phyloP scores from a whole-genome alignment of 176 grass and related monocot genomes.

The Oryza punctata region DNA sequence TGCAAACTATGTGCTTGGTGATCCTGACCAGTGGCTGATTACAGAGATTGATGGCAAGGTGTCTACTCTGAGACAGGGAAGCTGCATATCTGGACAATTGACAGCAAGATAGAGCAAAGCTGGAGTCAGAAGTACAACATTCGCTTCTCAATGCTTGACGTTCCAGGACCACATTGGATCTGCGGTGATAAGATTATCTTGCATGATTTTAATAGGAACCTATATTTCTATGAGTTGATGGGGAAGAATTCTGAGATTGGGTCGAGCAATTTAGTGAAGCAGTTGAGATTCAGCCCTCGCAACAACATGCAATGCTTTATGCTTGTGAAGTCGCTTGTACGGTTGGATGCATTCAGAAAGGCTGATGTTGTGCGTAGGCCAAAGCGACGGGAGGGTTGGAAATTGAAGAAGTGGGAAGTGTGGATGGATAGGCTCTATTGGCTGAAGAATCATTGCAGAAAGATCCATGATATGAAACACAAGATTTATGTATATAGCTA shows the following conservation, averaged over 20 bases:
- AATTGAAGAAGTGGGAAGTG: conserved; percentile 24
- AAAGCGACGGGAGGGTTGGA: background rate
- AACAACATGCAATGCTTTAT: background rate
- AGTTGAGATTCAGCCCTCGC: background rate
- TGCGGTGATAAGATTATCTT: conserved; percentile 33
- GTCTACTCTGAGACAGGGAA: background rate
- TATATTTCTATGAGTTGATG: background rate
- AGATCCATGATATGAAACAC: background rate
- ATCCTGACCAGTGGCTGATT: background rate
- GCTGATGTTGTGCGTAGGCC: conserved; percentile 7
- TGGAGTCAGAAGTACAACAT: conserved; percentile 34
- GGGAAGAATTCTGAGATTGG: background rate
- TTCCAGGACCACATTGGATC: background rate
- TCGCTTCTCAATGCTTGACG: background rate
- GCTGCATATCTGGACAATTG: conserved; percentile 35
- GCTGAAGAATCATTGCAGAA: background rate
- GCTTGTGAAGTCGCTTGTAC: conserved; percentile 26
- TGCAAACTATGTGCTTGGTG: background rate
- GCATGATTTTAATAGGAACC: background rate
- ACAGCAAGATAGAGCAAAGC: background rate
- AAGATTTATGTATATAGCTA: background rate
- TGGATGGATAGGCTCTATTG: background rate
- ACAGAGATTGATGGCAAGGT: conserved; percentile 28
- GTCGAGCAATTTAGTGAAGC: background rate
- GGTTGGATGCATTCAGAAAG: conserved; percentile 26